A percentile compares a stretch with the other conserved stretches of the same genome.
Evolutionary conservation across 495 filamentous ascomycete species (phyloP).

Genomic region (Alectoria sarmentosa): DNA sequence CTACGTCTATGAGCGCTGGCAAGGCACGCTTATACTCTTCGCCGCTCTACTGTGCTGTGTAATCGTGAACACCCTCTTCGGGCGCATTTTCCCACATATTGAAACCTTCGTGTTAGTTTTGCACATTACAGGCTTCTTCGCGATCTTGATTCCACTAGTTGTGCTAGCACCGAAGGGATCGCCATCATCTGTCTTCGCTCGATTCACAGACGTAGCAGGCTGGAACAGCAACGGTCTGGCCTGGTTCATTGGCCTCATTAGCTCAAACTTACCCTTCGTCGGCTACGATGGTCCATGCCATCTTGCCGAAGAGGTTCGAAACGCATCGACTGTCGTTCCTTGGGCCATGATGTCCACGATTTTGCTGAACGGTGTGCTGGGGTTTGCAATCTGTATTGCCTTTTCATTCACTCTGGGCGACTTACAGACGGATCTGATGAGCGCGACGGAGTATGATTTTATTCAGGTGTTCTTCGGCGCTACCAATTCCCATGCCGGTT

Average conservation of each 20-base stretch:
- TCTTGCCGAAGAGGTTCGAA: slow-evolving; percentile 34
- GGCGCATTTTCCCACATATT: slow-evolving; percentile 37
- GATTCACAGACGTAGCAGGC: slow-evolving; percentile 32
- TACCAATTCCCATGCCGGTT: slow-evolving; percentile 26
- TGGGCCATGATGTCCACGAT: slow-evolving; percentile 33
- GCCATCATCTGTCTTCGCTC: slow-evolving; percentile 38
- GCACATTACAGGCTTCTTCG: slow-evolving; percentile 43
- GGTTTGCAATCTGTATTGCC: slow-evolving; percentile 34
- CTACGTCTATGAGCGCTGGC: slow-evolving; percentile 39
- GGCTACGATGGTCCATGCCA: slow-evolving; percentile 29
- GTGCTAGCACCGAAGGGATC: slow-evolving; percentile 37
- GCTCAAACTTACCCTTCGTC: slow-evolving; percentile 30
- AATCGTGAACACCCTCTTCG: slow-evolving; percentile 37
- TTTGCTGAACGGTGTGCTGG: slow-evolving; percentile 34
- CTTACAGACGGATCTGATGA: slow-evolving; percentile 29
- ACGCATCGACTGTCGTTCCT: slow-evolving; percentile 32
- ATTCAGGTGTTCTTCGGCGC: slow-evolving; percentile 32
- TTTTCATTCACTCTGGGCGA: slow-evolving; percentile 37
- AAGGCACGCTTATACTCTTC: slow-evolving; percentile 42
- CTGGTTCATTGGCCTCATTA: slow-evolving; percentile 36
- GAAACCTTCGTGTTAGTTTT: slow-evolving; percentile 40
- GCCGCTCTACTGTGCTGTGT: slow-evolving; percentile 20
- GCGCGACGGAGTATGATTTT: slow-evolving; percentile 30
- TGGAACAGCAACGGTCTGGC: slow-evolving; percentile 37
- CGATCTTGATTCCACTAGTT: slow-evolving; percentile 37